Conservation (phyloP, 805 yeast genomes). For the Ogataea nonfermentans region DNA sequence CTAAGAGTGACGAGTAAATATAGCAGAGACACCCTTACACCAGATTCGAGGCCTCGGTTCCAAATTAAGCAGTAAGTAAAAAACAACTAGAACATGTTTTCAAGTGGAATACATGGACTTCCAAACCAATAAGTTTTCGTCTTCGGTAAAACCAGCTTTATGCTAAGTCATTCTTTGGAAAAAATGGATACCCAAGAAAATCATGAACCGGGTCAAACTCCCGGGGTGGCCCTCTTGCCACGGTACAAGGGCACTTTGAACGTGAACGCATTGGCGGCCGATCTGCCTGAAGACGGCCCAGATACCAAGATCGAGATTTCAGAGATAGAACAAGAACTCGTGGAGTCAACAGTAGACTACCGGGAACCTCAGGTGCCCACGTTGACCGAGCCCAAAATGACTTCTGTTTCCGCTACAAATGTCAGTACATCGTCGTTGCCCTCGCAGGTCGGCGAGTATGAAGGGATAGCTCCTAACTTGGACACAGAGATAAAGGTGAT, state of each 20-base stretch:
- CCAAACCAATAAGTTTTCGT: background rate
- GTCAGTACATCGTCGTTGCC: conserved; percentile 6
- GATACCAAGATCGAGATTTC: conserved; percentile 4
- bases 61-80: conserved; percentile 1
- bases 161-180: background rate
- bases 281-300: conserved; percentile 8
- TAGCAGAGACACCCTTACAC: conserved; percentile 8
- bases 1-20: conserved; percentile 48
- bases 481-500: conserved; percentile 18
- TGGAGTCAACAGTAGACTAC: conserved; percentile 3
- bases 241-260: conserved; percentile 30
- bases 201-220: background rate
- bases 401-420: background rate
- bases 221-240: conserved; percentile 20
- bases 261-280: conserved; percentile 28
- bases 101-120: conserved; percentile 5
- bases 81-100: conserved; percentile 10
- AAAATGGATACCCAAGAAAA: conserved; percentile 9
- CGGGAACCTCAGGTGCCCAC: too few species aligned
- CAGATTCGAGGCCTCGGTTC: background rate
- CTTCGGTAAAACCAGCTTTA: background rate
- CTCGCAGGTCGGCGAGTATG: conserved; percentile 21
- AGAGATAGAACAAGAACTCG: background rate
- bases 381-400: conserved; percentile 1
- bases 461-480: conserved; percentile 12